Base-by-base conservation (phyloP, 345 rosid species). In the Brassica cretica region DNA sequence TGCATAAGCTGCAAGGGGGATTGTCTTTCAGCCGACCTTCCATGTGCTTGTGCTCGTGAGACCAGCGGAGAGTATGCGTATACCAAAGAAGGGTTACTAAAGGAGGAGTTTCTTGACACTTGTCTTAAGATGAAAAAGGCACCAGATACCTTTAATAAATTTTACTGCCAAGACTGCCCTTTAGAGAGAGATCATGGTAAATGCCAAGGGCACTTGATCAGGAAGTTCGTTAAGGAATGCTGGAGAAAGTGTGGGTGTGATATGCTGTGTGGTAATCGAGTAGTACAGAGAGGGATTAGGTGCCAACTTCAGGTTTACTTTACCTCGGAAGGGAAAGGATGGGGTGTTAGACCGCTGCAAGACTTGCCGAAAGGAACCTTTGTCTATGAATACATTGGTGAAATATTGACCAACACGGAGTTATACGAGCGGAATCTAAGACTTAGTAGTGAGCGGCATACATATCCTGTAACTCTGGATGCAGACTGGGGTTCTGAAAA, bases 241-340 rank as follows among this genome's bases (percentile, higher is more conserved):
- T 92, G 98, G 97, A 86, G 76, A 73, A 92, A 89, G 86, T 94
- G 98, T 80, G 97, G 97, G 61, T 92, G 97, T 58, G 58, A 79
- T 69, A 86, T 85, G 97, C 74, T 62, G 12, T 94, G 98, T 78
- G 92, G 91, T 64, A 94, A 94, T 83, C 85, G 97, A 39, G 72
- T 88, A 16, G 93, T 94, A 25, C 95, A 90, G 75, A 83, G 97
- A 72, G 98, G 98, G 62, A 87, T 94, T 60, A 80, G 59, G 29
- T 74, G 92, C 85, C 72, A 78, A 25, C 80, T 94, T 82, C 89
- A 94, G 98, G 97, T 94, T 70, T 94, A 91, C 79, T 84, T 84
- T 81, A 91, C 96, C 15, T 67, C 72, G 24, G 93, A 83, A 72
- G 90, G 82, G 51, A 94, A 91, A 82, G 96, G 94, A 55, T 95